Conservation (phyloP, 345 rosid genomes). For the Heritiera fomes region DNA sequence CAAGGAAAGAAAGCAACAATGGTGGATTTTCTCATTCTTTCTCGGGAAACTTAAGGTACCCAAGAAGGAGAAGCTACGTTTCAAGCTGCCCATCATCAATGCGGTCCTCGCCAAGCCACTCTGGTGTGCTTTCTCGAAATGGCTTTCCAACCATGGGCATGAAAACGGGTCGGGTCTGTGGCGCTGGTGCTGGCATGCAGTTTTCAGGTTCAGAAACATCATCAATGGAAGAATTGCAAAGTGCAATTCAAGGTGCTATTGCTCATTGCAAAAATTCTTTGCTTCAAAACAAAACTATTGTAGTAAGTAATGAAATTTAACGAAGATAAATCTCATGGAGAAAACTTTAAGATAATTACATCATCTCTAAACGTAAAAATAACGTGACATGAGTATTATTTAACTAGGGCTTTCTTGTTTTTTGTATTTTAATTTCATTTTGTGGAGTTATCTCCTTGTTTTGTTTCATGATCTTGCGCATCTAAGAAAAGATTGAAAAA, state of each 20-base stretch:
- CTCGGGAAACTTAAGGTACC: constrained; percentile 81
- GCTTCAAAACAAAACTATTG: constrained; percentile 45
- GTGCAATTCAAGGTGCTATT: constrained; percentile 93
- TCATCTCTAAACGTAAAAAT: background rate
- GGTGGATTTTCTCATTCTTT: constrained; percentile 59
- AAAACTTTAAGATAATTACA: no score
- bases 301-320: constrained; percentile 50
- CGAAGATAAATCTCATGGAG: background rate
- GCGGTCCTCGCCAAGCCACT: constrained; percentile 87
- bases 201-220: constrained; percentile 31
- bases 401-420: background rate
- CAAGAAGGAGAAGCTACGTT: constrained; percentile 57
- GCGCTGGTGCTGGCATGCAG: constrained; percentile 25
- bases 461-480: background rate
- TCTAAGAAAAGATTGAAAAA: background rate
- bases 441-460: background rate
- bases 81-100: constrained; percentile 90
- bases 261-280: constrained; percentile 85
- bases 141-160: constrained; percentile 33
- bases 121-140: constrained; percentile 60
- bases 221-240: constrained; percentile 86
- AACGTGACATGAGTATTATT: background rate
- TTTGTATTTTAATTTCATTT: background rate
- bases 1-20: constrained; percentile 30
- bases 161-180: background rate